These are phyloP conservation scores for Proliferodiscus dingleyae DNA, from an alignment of 2,329 filamentous ascomycete species.

Conservation along the genomic window DNA sequence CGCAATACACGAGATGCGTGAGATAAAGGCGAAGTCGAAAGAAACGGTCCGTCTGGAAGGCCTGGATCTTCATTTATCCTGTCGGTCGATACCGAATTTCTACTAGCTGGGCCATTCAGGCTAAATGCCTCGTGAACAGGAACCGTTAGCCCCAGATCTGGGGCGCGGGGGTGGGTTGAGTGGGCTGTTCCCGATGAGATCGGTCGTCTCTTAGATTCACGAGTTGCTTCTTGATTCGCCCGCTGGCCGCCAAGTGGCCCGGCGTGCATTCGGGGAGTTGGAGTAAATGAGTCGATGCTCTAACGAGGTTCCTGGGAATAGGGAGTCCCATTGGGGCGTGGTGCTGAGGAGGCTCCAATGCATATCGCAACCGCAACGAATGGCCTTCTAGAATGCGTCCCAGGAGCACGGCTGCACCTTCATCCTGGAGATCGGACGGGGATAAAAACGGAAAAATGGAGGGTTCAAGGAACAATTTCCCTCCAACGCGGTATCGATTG, in stretches of 20 bases:
- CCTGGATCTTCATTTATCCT: background rate
- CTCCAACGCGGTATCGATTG: slow-evolving; percentile 1
- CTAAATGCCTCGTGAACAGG: background rate
- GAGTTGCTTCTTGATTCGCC: background rate
- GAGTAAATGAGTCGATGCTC: slow-evolving; percentile 10
- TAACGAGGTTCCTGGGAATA: background rate
- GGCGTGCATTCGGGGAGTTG: slow-evolving; percentile 2
- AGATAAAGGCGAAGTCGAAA: background rate
- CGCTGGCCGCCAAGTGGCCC: background rate
- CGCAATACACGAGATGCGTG: background rate
- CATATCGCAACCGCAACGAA: slow-evolving; percentile 1
- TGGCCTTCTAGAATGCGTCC: slow-evolving; percentile 2
- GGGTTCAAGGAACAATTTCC: background rate
- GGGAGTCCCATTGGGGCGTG: slow-evolving; percentile 6
- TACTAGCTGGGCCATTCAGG: background rate
- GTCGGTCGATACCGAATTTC: background rate
- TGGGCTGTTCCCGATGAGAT: background rate
- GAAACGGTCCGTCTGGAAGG: background rate
- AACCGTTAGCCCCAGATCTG: background rate
- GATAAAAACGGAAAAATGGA: slow-evolving; percentile 7
- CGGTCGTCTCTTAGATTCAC: background rate
- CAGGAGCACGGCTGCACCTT: slow-evolving; percentile 7
- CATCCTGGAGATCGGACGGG: slow-evolving; percentile 1
- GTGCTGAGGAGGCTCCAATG: slow-evolving; percentile 8
- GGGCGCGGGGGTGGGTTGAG: background rate